A percentile compares a stretch with the other conserved stretches of the same genome.
Evolutionary conservation across 257 asterid species (phyloP).

Genomic region (Penstemon barbatus): DNA sequence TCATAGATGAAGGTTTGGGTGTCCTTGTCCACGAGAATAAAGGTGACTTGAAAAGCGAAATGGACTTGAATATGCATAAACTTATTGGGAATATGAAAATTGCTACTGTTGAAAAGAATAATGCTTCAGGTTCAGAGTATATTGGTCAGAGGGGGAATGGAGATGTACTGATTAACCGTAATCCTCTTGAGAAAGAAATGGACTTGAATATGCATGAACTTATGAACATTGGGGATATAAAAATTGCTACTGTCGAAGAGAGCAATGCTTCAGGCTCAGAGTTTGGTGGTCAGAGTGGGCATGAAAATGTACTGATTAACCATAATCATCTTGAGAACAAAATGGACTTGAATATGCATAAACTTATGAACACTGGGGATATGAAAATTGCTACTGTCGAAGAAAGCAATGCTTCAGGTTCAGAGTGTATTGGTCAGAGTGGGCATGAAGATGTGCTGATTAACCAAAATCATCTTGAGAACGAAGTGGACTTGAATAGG

Average conservation of each 20-base stretch:
- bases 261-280: conserved; percentile 24
- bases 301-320: conserved; percentile 24
- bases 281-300: conserved; percentile 16
- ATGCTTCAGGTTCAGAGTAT: conserved; percentile 23
- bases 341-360: conserved; percentile 4
- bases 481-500: conserved; percentile 3
- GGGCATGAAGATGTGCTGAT: conserved; percentile 25
- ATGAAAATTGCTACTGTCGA: conserved; percentile 28
- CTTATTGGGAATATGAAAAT: conserved; percentile 14
- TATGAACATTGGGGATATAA: conserved; percentile 22
- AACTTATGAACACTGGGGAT: conserved; percentile 20
- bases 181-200: conserved; percentile 26
- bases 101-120: conserved; percentile 28
- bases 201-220: conserved; percentile 6
- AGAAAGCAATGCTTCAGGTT: conserved; percentile 25
- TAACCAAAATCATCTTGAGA: conserved; percentile 29
- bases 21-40: conserved; percentile 19
- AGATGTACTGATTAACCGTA: conserved; percentile 25
- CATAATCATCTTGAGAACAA: conserved; percentile 30
- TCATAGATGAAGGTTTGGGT: conserved; percentile 23
- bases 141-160: conserved; percentile 20
- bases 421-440: conserved; percentile 19
- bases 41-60: conserved; percentile 24
- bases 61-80: conserved; percentile 11
- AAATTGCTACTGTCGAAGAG: conserved; percentile 31